Base-by-base conservation (phyloP, 148 eudicot species). In the Rhododendron vialii region DNA sequence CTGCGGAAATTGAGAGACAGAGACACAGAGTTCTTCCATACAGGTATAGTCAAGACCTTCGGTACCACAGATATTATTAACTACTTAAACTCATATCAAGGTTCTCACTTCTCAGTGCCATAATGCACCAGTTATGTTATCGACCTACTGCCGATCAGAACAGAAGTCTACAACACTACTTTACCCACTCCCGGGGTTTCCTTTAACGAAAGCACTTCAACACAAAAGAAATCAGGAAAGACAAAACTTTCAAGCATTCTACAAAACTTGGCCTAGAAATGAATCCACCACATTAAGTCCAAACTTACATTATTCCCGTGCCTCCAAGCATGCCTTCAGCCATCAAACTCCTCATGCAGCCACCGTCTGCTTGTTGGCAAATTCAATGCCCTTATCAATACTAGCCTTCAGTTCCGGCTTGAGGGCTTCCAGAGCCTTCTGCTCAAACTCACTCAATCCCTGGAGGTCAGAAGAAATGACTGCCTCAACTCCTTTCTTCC, bases 361-460 rank as follows among this genome's bases (percentile, higher is more conserved):
- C 65, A 88, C 92, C 13, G 94, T 84, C 86, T 93, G 88, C 93
- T 94, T 96, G 89, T 91, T 90, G 26, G 92, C 96, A 86, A 95
- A 96, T 48, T 89, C 91, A 7, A 93, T 77, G 3, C 98, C 98
- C 88, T 96, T 95, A 86, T 95, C 95, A 47, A 96, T 96, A 87
- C 98, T 95, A 11, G 93, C 91, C 88, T 94, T 93, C 69, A 96
- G 89, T 89, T 96, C 98, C 0, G 93, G 86, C 90, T 93, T 96
- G 45, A 96, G 93, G 38, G 94, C 95, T 84, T 93, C 96, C 74
- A 96, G 88, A 84, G 92, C 98, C 50, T 93, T 90, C 48, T 90
- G 82, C 84, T 96, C 98, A 45, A 90, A 96, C 84, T 95, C 96
- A 4, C 93, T 93, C 86, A 96, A 88, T 47, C 95, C 95, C 63